These are phyloP conservation scores for Funneliformis mosseae DNA, from an alignment of 192 early-diverging fungal species.

Conservation along the genomic window DNA sequence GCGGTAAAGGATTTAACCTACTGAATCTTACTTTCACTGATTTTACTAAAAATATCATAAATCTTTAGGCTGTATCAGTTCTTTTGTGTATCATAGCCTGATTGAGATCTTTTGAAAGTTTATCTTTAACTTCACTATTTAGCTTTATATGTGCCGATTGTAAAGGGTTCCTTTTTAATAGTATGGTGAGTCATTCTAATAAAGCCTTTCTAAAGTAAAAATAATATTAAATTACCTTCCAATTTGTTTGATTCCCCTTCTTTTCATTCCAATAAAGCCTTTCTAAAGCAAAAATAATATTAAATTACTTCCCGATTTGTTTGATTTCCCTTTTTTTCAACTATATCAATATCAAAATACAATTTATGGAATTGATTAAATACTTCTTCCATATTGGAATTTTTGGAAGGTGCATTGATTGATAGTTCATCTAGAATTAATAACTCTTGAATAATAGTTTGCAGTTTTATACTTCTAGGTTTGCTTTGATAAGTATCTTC, in stretches of 20 bases:
- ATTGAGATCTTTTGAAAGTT: neutral
- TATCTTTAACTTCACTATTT: slow-evolving; percentile 7
- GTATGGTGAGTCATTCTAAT: neutral
- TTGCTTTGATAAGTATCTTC: too few species aligned
- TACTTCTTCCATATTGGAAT: neutral
- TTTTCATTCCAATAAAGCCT: slow-evolving; percentile 6
- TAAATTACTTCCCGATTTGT: neutral
- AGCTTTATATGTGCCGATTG: slow-evolving; percentile 15
- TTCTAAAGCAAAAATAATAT: neutral
- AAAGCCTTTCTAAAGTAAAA: neutral
- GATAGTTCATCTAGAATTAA: neutral
- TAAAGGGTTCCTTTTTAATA: slow-evolving; percentile 1
- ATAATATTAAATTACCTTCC: neutral
- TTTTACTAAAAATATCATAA: neutral
- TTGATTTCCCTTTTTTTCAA: slow-evolving; percentile 9
- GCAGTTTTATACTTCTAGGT: neutral
- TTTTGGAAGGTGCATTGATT: slow-evolving; percentile 3
- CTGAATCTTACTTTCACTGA: slow-evolving; percentile 1
- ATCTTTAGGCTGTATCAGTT: slow-evolving; percentile 3
- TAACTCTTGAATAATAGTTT: neutral
- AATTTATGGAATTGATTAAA: neutral
- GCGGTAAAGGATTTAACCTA: slow-evolving; percentile 11
- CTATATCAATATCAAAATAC: slow-evolving; percentile 2
- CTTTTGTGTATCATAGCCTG: neutral
- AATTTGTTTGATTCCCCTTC: neutral